Evolutionary conservation across 208 protist genomes (phyloP).

Genomic region (Crithidia bombi): DNA sequence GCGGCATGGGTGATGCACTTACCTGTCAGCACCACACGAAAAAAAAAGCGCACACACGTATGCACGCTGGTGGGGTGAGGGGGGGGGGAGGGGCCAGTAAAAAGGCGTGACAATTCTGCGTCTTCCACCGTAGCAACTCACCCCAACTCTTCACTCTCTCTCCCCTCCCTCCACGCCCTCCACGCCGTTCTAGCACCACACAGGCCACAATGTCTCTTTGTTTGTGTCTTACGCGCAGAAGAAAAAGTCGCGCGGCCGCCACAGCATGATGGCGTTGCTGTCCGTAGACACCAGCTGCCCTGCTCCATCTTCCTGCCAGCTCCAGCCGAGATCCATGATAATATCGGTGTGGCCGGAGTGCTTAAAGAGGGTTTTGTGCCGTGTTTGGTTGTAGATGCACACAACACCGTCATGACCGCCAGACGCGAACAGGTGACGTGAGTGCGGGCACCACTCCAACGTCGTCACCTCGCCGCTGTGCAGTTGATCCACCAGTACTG

Average conservation of each 20-base stretch:
- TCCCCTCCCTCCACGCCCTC: not conserved
- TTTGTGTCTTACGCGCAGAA: constrained; percentile 37
- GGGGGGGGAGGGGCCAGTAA: no score
- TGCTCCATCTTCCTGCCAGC: constrained; percentile 82
- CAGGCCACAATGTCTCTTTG: not conserved
- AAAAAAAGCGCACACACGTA: no score
- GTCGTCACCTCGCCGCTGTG: constrained; percentile 71
- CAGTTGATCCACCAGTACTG: constrained; percentile 49
- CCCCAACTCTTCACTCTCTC: not conserved
- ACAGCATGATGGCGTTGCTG: constrained; percentile 87
- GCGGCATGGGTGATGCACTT: no score
- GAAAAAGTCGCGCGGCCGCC: constrained; percentile 85
- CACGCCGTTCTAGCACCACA: not conserved
- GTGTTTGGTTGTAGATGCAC: constrained; percentile 71
- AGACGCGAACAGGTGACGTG: constrained; percentile 75
- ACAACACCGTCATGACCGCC: constrained; percentile 80
- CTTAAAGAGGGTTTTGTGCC: constrained; percentile 67
- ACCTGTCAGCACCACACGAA: no score
- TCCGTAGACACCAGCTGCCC: constrained; percentile 85
- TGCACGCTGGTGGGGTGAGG: no score
- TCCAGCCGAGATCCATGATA: constrained; percentile 88
- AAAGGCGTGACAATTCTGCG: not conserved
- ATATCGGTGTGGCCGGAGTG: constrained; percentile 86
- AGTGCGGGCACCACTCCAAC: constrained; percentile 88
- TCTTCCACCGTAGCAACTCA: not conserved